Conservation (phyloP, 1,284 basidiomycete genomes). For the Mycena sp. region DNA sequence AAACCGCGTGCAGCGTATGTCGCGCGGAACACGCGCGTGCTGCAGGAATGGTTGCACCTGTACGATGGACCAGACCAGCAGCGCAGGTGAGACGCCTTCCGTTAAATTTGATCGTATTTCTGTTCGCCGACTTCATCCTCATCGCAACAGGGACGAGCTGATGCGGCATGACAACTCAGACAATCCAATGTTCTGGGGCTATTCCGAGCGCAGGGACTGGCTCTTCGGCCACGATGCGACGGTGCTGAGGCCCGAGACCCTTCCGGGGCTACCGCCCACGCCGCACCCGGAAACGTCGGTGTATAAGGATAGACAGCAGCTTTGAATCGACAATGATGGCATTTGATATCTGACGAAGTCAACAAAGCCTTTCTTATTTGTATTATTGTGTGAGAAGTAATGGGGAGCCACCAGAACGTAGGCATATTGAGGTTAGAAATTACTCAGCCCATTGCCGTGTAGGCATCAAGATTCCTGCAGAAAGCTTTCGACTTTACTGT, state of each 20-base stretch:
- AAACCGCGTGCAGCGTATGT: slow-evolving; percentile 27
- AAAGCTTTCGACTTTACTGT: too few relatives aligned
- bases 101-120: too few relatives aligned
- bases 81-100: too few relatives aligned
- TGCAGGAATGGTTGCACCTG: slow-evolving; percentile 26
- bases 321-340: too few relatives aligned
- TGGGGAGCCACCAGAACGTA: too few relatives aligned
- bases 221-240: slow-evolving; percentile 22
- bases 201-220: slow-evolving; percentile 15
- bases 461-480: too few relatives aligned
- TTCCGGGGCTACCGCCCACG: slow-evolving; percentile 5
- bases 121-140: too few relatives aligned
- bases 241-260: neutral
- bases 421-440: too few relatives aligned
- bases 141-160: slow-evolving; percentile 18
- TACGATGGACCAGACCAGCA: slow-evolving; percentile 23
- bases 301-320: slow-evolving; percentile 3
- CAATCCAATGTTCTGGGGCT: slow-evolving; percentile 24
- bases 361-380: too few relatives aligned
- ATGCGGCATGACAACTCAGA: slow-evolving; percentile 15
- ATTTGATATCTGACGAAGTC: too few relatives aligned
- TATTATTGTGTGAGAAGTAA: too few relatives aligned
- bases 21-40: slow-evolving; percentile 23
- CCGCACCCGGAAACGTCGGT: slow-evolving; percentile 2
- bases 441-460: too few relatives aligned